A percentile compares a stretch with the other conserved stretches of the same genome.
These are phyloP conservation scores for Aspergillus sp. DNA, from an alignment of 2,329 filamentous ascomycete species.

Conservation along the genomic window DNA sequence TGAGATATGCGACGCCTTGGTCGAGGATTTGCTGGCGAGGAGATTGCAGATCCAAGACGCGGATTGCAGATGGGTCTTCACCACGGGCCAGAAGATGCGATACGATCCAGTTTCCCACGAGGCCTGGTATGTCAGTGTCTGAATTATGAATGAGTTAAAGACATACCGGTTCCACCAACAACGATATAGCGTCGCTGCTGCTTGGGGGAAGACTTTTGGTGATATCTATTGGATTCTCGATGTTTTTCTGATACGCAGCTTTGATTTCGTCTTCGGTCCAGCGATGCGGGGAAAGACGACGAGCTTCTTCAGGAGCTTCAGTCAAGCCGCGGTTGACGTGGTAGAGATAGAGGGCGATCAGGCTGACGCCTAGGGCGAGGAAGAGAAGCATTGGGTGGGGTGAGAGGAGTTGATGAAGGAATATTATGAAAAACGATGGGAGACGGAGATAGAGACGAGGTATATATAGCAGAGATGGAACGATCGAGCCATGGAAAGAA, in stretches of 20 bases:
- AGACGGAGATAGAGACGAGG: no score
- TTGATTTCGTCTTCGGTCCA: constrained; percentile 32
- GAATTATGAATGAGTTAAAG: not conserved
- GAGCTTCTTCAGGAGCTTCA: constrained; percentile 20
- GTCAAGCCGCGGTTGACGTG: constrained; percentile 26
- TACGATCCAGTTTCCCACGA: constrained; percentile 53
- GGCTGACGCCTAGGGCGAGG: no score
- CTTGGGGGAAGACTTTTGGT: constrained; percentile 31
- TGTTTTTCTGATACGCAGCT: constrained; percentile 23
- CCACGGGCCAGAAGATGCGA: constrained; percentile 51
- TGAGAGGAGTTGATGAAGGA: no score
- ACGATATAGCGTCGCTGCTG: constrained; percentile 35
- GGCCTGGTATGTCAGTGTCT: constrained; percentile 33
- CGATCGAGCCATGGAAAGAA: no score
- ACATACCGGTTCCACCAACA: constrained; percentile 34
- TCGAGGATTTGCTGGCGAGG: constrained; percentile 42
- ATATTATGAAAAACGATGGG: no score
- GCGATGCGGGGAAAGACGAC: constrained; percentile 19
- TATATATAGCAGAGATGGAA: no score
- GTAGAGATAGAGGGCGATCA: constrained; percentile 18
- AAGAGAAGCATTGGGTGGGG: no score
- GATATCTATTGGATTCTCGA: constrained; percentile 26
- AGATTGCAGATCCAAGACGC: constrained; percentile 49
- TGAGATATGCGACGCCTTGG: constrained; percentile 40
- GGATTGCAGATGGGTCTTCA: constrained; percentile 47